Evolutionary conservation across 2,329 filamentous ascomycete genomes (phyloP).

Genomic region (Elsinoe australis): DNA sequence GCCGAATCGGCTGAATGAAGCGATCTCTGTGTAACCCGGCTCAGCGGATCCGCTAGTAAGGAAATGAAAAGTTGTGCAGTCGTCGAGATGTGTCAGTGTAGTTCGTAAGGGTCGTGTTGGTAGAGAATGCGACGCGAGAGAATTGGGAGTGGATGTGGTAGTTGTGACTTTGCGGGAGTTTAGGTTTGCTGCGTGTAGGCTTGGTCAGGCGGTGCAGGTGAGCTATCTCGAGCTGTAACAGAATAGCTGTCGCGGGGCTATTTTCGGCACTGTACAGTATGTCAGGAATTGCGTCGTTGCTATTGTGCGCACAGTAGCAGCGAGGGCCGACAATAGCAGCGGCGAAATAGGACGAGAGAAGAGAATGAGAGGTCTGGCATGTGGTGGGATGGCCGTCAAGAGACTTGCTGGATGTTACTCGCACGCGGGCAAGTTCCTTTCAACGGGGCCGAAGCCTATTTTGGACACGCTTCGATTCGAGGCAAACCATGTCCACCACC

Average conservation of each 20-base stretch:
- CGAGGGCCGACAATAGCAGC: background rate
- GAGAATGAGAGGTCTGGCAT: background rate
- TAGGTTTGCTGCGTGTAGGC: background rate
- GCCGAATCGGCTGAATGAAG: conserved; percentile 6
- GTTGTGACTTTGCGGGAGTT: too few species aligned
- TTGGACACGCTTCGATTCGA: too few species aligned
- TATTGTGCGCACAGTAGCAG: too few species aligned
- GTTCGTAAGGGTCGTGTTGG: background rate
- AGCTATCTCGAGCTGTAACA: conserved; percentile 1
- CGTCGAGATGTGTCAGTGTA: too few species aligned
- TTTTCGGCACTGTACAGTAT: background rate
- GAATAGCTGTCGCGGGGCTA: background rate
- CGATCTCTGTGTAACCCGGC: conserved; percentile 10
- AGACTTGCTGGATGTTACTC: too few species aligned
- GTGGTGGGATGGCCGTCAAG: conserved; percentile 6
- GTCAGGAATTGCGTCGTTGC: background rate
- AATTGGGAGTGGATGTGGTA: too few species aligned
- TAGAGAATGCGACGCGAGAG: conserved; percentile 3
- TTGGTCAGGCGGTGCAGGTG: conserved; percentile 14
- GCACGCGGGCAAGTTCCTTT: too few species aligned
- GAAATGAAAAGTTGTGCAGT: too few species aligned
- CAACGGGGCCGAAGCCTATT: too few species aligned
- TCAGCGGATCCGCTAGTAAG: too few species aligned
- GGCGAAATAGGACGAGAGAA: background rate
- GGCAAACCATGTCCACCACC: too few species aligned